Base-by-base conservation (phyloP, 2,329 filamentous ascomycete species). In the Pestalotiopsis sp. region DNA sequence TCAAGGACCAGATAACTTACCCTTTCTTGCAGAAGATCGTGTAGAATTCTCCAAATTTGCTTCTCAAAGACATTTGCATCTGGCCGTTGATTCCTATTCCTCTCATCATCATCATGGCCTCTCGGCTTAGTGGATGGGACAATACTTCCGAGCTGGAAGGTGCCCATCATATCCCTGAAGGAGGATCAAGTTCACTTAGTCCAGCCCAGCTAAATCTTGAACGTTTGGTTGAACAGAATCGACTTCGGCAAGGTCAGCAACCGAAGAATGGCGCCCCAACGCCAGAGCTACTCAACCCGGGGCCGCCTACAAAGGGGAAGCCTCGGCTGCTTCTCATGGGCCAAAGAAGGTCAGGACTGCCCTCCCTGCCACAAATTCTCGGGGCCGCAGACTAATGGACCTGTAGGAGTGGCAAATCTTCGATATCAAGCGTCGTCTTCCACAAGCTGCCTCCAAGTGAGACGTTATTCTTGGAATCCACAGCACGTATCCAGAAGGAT, bases 401-500 rank as follows among this genome's bases (percentile, higher is more conserved):
- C 3, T 36, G 25, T 73, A 99, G 96, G 83, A 98, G 95, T 78
- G 96, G 96, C 70, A 99, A 99, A 80, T 98, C 96, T 0, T 99
- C 96, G 5, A 98, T 99, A 78, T 96, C 95, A 31, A 98, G 94
- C 77, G 97, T 99, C 62, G 95, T 99, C n/a, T 98, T 99, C 77
- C 95, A 98, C 82, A 99, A 99, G 80, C 91, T 98, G 77, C 94
- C 95, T 3, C 95, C 96, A 2, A 97, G 93, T 74, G 97, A 99
- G 83, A 98, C 96, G 0, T 83, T 99, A 17, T 99, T 97, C 76
- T 87, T 99, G 20, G 96, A 98, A 80, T 97, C 96, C 0, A 99
- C 96, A 3, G 95, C 94, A 11, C 89, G 93, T 39, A 97, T 98
- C 72, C 94, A 97, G 77, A 97, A 97, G 78, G 94, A 98, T 74